Base-by-base conservation (phyloP, 1,139 yeast genomes). In the Candida sp. region DNA sequence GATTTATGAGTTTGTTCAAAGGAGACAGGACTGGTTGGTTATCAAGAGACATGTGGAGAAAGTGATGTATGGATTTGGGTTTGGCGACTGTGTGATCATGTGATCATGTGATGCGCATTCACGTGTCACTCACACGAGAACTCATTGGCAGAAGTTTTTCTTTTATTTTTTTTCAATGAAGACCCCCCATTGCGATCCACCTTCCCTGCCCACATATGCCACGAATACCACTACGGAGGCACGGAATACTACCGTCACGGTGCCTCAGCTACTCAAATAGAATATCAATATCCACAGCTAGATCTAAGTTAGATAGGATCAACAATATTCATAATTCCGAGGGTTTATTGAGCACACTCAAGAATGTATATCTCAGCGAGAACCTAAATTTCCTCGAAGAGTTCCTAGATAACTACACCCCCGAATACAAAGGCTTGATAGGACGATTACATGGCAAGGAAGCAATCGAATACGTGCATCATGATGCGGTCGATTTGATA, bases 21-120 rank as follows among this genome's bases (percentile, higher is more conserved):
- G 96, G 54, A 76, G 99, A 51, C 81, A 85, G 44, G 99, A 94
- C 64, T 94, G 99, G 99, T 69, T 81, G 0, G 64, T 75, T 43
- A 90, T 94, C 40, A 85, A 83, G 58, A 77, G 78, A 54, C 91
- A 89, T 52, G 98, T 94, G 5, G 98, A 94, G 66, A 90, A 88
- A 65, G 94, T 90, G 11, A 90, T 94, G 86, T 94, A 92, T 63
- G 99, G 99, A 0, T 78, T 92, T 51, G 91, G 94, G 12, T 69
- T 88, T 33, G 84, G 73, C 52, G 90, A 87, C 67, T 85, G 96
- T 75, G 64, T 66, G 1, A 70, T 84, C 37, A 65, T 71, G 61
- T 80, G 63, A 60, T n/a, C n/a, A n/a, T n/a, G n/a, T n/a, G n/a
- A 1, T 30, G 33, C 7, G 8, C 26, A 17, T n/a, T n/a, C 32